These are phyloP conservation scores for Stentor coeruleus DNA, from an alignment of 73 alveolate genomes.

Conservation along the genomic window DNA sequence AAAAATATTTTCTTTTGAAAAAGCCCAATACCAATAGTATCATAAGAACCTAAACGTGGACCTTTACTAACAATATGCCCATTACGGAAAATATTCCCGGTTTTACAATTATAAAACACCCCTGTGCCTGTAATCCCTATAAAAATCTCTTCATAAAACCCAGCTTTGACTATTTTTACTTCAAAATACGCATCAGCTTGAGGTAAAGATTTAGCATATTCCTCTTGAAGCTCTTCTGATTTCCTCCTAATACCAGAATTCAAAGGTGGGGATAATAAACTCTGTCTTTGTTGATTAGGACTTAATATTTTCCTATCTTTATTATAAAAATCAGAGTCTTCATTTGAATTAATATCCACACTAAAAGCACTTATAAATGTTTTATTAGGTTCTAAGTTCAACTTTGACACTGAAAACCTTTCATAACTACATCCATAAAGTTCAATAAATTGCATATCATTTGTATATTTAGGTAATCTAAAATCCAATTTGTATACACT, in stretches of 20 bases:
- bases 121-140: background rate
- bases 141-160: background rate
- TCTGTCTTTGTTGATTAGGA: background rate
- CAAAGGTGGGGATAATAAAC: no score
- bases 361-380: background rate
- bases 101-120: background rate
- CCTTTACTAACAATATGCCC: background rate
- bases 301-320: background rate
- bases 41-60: conserved; percentile 3
- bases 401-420: background rate
- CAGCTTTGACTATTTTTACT: conserved; percentile 9
- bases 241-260: no score
- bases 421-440: background rate
- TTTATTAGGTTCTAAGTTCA: background rate
- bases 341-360: background rate
- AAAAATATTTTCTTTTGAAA: background rate
- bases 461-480: background rate
- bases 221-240: no score
- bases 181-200: background rate
- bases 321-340: background rate
- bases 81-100: background rate
- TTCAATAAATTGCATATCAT: background rate
- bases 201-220: no score
- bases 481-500: background rate
- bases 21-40: background rate